Evolutionary conservation across 805 yeast genomes (phyloP), one percentile per base, ranked within the genome.

Genomic region (Lachancea waltii): DNA sequence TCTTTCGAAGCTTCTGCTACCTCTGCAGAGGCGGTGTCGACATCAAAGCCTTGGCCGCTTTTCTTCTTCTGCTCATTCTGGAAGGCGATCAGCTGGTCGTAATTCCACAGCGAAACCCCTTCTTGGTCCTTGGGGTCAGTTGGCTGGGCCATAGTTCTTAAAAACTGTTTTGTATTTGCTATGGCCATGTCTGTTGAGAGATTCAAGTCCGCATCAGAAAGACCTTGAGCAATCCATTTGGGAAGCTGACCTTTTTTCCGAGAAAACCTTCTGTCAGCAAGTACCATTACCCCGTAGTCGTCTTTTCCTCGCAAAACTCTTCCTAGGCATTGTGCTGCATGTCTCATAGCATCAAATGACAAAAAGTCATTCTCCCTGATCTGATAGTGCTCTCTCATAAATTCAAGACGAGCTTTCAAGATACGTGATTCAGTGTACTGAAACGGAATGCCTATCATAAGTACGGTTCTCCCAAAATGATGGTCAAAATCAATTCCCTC

Each of bases 401-500:
- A 92, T 62, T 92, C 98, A 31, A 92, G 67, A 36, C 99, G 73
- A 0, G 99, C 98, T 51, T 92, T 92, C 52, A 92, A 68, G 47
- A 92, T 92, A 54, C 97, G 78, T 3, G 97, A 89, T 58, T 92
- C 98, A 0, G 99, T 92, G 62, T 92, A 92, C 70, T 92, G 99
- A 72, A 92, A 92, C 0, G 99, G 99, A 48, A 92, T 95, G 48
- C 99, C 99, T 62, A 92, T 90, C 97, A 92, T 90, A 44, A 92
- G 69, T 44, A 92, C 99, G 0, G 97, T 86, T 54, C 99, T 76
- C 10, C 98, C 99, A 60, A 84, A 92, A 48, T 92, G 98, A 59
- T 92, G 96, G 58, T 92, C 97, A 66, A 92, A 92, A 86, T 92
- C 99, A 50, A 92, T 92, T 44, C 99, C 99, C 63, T 92, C 99